phyloP scores from a whole-genome alignment of 768 basidiomycete genomes.

The Pulveroboletus sp. region DNA sequence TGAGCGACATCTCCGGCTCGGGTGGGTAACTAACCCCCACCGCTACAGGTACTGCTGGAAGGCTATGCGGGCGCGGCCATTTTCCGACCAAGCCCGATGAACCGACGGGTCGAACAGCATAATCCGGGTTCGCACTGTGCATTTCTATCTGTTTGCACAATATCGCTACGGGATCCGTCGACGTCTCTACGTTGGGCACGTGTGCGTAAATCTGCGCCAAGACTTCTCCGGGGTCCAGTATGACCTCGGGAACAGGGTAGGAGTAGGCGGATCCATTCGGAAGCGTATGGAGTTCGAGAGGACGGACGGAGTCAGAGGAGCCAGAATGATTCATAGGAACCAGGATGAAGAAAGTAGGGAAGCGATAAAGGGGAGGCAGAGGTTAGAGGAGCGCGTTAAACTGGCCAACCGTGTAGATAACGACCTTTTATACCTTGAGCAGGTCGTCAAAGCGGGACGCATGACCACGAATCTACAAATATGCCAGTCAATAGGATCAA shows the following conservation, averaged over 20 bases:
- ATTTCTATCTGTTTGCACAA: background rate
- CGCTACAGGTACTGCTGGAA: background rate
- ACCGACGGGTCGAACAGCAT: background rate
- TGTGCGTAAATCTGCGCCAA: background rate
- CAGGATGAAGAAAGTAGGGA: background rate
- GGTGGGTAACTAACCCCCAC: background rate
- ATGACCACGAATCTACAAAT: background rate
- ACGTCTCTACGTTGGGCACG: background rate
- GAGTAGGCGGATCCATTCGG: background rate
- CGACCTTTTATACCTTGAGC: conserved; percentile 4
- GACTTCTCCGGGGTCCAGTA: conserved; percentile 6
- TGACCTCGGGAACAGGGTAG: background rate
- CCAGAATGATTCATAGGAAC: conserved; percentile 3
- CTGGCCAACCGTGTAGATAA: background rate
- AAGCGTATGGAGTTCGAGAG: background rate
- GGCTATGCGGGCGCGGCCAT: background rate
- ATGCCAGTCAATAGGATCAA: conserved; percentile 4
- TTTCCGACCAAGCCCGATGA: background rate
- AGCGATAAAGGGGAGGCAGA: background rate
- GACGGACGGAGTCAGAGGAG: conserved; percentile 4
- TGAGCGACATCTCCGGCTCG: background rate
- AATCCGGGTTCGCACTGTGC: background rate
- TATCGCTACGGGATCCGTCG: background rate
- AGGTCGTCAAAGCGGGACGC: background rate
- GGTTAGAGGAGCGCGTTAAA: background rate